phyloP scores from a whole-genome alignment of 2,329 filamentous ascomycete genomes.

The Penicillium sp. region DNA sequence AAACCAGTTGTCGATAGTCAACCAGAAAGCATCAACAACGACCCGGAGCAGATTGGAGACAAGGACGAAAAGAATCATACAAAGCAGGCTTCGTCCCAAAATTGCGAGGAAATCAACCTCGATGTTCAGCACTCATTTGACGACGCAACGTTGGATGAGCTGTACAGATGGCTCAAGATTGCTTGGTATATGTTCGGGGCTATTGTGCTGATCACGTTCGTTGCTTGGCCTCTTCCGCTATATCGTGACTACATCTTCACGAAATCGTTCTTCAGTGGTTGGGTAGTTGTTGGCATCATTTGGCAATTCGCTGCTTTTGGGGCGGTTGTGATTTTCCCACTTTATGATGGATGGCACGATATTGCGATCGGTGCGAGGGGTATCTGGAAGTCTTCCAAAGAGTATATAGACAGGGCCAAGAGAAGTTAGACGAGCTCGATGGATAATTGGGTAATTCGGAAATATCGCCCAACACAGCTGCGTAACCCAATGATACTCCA shows the following conservation, averaged over 20 bases:
- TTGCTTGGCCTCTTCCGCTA: conserved; percentile 51
- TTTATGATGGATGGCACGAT: conserved; percentile 47
- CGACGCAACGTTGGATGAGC: conserved; percentile 30
- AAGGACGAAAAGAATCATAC: not conserved
- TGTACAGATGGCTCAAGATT: conserved; percentile 39
- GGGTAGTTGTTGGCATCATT: conserved; percentile 45
- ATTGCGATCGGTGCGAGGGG: conserved; percentile 34
- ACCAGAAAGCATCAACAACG: not conserved
- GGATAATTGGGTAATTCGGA: not conserved
- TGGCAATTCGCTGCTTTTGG: conserved; percentile 50
- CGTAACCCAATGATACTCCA: too few species aligned
- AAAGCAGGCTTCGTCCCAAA: not conserved
- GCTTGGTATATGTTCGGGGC: conserved; percentile 42
- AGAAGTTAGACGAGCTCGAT: not conserved
- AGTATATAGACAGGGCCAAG: not conserved
- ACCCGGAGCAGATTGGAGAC: not conserved
- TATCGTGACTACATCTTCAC: conserved; percentile 51
- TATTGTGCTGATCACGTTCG: conserved; percentile 46
- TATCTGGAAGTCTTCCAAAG: conserved; percentile 10
- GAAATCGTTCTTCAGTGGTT: conserved; percentile 46
- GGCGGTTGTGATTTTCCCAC: conserved; percentile 47
- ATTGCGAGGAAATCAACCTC: conserved; percentile 20
- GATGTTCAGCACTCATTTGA: conserved; percentile 47
- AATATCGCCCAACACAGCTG: too few species aligned
- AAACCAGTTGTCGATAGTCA: not conserved